These are phyloP conservation scores for Annona squamosa DNA, from an alignment of 164 flowering plant genomes.

Conservation along the genomic window DNA sequence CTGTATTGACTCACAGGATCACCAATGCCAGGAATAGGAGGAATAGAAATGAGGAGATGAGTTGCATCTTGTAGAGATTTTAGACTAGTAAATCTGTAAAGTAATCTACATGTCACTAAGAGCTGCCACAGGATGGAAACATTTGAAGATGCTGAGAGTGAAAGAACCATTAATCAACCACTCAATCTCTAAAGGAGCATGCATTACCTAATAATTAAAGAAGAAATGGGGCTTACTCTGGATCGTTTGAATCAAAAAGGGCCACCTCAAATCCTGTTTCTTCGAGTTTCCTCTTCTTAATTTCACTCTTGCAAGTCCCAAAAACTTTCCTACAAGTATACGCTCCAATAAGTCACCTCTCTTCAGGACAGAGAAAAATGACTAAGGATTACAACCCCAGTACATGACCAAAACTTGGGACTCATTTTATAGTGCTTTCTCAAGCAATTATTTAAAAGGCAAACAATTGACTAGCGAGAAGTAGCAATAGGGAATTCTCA, in stretches of 20 bases:
- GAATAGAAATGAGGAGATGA: slow-evolving; percentile 73
- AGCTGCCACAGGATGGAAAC: background rate
- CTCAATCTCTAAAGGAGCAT: background rate
- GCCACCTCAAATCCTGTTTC: slow-evolving; percentile 50
- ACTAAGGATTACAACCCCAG: no score
- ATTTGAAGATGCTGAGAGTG: background rate
- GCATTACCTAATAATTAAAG: background rate
- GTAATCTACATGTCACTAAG: background rate
- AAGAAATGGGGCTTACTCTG: slow-evolving; percentile 43
- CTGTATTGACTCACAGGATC: slow-evolving; percentile 55
- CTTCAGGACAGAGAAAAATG: background rate
- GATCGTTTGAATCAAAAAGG: slow-evolving; percentile 44
- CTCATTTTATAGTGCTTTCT: no score
- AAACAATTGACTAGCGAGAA: no score
- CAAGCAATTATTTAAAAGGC: no score
- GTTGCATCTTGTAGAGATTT: slow-evolving; percentile 36
- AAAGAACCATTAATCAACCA: background rate
- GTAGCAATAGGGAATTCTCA: no score
- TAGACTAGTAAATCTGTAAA: slow-evolving; percentile 34
- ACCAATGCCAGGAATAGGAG: slow-evolving; percentile 57
- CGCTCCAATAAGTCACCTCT: background rate
- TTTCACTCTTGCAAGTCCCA: slow-evolving; percentile 60
- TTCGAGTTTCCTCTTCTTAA: slow-evolving; percentile 57
- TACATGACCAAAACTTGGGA: no score
- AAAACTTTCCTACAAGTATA: slow-evolving; percentile 44